Conservation (phyloP, 495 filamentous ascomycete genomes). For the Niebla homalea region DNA sequence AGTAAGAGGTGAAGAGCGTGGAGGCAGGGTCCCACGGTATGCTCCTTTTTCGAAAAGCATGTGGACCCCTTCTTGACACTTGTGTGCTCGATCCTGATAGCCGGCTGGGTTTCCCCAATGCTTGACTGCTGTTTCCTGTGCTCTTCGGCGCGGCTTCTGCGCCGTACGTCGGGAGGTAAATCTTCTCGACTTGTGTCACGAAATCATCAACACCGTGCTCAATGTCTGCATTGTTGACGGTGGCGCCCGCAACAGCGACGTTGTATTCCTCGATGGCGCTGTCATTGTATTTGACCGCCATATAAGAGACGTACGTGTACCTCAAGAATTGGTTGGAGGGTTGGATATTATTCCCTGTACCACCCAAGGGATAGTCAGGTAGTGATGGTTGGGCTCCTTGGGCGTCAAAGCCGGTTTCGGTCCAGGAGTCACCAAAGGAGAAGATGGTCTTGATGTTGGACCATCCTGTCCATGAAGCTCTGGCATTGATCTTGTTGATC, state of each 20-base stretch:
- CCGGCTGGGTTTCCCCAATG: too few species aligned
- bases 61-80: too few species aligned
- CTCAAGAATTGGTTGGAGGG: conserved; percentile 33
- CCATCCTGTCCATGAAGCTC: conserved; percentile 3
- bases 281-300: conserved; percentile 48
- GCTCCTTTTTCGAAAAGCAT: too few species aligned
- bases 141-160: not conserved
- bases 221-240: conserved; percentile 48
- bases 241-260: conserved; percentile 57
- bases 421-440: conserved; percentile 40
- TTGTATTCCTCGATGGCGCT: conserved; percentile 50
- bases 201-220: conserved; percentile 7
- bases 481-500: too few species aligned
- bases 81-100: too few species aligned
- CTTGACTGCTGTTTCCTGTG: too few species aligned
- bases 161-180: not conserved
- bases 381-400: conserved; percentile 40
- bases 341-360: conserved; percentile 25
- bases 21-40: not conserved
- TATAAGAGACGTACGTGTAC: conserved; percentile 57
- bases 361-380: conserved; percentile 49
- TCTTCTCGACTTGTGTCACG: not conserved
- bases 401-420: conserved; percentile 50
- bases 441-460: conserved; percentile 2
- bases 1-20: conserved; percentile 7